Evolutionary conservation across 257 asterid genomes (phyloP), one percentile per base, ranked within the genome.

Genomic region (Solanum arcanum): DNA sequence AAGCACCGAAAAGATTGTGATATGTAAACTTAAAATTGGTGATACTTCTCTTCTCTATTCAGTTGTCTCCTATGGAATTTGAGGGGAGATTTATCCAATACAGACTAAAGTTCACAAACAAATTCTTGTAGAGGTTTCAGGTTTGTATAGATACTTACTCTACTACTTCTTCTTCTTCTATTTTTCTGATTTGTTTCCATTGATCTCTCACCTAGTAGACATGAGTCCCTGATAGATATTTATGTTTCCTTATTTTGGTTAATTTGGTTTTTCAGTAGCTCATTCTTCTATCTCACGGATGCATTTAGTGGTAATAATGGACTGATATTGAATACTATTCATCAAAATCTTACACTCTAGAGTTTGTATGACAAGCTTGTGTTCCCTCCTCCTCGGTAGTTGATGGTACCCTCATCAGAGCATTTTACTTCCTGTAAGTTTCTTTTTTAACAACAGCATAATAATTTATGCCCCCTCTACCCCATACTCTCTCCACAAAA

Each of bases 361-460:
- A 94, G 94, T 66, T 93, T 94, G 95, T 91, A 92, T 94, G 93
- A 93, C 52, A 88, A 92, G 73, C 91, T 93, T 83, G 94, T 86
- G 66, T 91, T 91, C 90, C 87, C 35, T 84, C 93, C 94, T 3
- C 68, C 73, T 86, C 91, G 87, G 76, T 69, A 86, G 86, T 87
- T 89, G 90, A 84, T 49, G 66, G 83, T 88, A 35, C 90, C 47
- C 88, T 86, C 84, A 68, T 68, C 88, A 52, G 78, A 86, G 89
- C 86, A 90, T 16, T 83, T 75, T 83, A 86, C 68, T 75, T 87
- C 75, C 86, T 76, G 94, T 93, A 89, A 90, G 95, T 90, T 75
- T 73, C 47, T 35, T 37, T 73, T 73, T 75, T n/a, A 37, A 85
- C 56, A 44, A 39, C 21, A 18, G 3, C 37, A 39, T 35, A 27